Percentiles rank a stretch among this genome's conserved stretches.
phyloP scores from a whole-genome alignment of 2,329 filamentous ascomycete genomes.

The Lachnellula suecica region DNA sequence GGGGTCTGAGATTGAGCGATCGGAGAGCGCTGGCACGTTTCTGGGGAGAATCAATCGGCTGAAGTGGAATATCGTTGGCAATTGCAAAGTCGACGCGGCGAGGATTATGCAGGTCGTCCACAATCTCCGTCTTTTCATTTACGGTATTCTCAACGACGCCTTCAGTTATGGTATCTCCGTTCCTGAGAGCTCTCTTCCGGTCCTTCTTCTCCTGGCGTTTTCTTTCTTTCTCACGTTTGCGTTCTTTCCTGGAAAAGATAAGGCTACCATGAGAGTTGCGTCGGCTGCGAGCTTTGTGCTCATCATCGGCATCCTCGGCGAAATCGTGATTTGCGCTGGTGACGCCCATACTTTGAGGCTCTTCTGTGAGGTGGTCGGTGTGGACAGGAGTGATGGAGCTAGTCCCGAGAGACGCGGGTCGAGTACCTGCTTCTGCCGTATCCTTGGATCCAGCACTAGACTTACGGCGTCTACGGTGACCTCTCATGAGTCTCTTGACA shows the following conservation, averaged over 20 bases:
- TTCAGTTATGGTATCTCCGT: constrained; percentile 23
- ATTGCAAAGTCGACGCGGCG: constrained; percentile 60
- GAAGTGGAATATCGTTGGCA: constrained; percentile 31
- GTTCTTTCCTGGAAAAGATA: constrained; percentile 31
- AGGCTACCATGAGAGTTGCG: constrained; percentile 25
- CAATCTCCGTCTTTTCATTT: constrained; percentile 20
- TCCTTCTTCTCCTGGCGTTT: constrained; percentile 33
- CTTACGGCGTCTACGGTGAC: constrained; percentile 67
- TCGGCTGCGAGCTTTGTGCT: constrained; percentile 34
- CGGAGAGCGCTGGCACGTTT: constrained; percentile 56
- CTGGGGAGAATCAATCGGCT: constrained; percentile 14
- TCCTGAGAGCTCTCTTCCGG: constrained; percentile 21
- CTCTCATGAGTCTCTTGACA: constrained; percentile 71
- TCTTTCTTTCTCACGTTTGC: constrained; percentile 34
- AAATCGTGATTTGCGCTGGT: constrained; percentile 36
- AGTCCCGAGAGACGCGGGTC: constrained; percentile 42
- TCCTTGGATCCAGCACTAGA: constrained; percentile 72
- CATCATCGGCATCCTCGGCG: constrained; percentile 53
- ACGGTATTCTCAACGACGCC: constrained; percentile 7
- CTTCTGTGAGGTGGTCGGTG: constrained; percentile 26
- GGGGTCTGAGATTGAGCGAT: constrained; percentile 58
- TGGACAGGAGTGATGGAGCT: constrained; percentile 22
- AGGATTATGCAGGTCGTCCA: constrained; percentile 38
- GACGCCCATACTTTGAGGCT: constrained; percentile 11
- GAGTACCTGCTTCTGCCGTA: constrained; percentile 41